Evolutionary conservation across 2,329 filamentous ascomycete genomes (phyloP).

Genomic region (Cladophialophora exuberans): DNA sequence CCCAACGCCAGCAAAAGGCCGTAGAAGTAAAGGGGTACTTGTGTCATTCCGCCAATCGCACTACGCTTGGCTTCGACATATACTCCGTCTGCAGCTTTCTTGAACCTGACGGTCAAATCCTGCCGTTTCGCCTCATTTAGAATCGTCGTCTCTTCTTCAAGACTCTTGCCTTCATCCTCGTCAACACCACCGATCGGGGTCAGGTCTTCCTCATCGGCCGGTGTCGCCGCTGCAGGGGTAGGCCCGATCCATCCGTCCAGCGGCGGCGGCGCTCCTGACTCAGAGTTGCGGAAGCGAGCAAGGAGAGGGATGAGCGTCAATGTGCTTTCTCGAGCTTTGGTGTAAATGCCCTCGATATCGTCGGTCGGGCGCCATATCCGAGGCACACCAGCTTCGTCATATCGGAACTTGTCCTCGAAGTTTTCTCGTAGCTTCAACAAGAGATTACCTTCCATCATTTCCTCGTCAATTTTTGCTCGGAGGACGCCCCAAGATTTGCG

Average conservation of each 20-base stretch:
- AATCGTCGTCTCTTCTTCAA: conserved; percentile 97
- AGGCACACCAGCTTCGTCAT: conserved; percentile 91
- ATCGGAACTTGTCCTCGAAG: conserved; percentile 99
- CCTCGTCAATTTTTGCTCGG: conserved; percentile 88
- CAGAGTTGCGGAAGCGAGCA: conserved; percentile 76
- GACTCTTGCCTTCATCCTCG: conserved; percentile 88
- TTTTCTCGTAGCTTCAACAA: conserved; percentile 94
- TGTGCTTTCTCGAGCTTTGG: conserved; percentile 87
- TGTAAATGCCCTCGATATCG: conserved; percentile 96
- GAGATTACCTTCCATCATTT: conserved; percentile 97
- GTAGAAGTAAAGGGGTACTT: conserved; percentile 95
- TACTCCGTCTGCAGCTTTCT: conserved; percentile 96
- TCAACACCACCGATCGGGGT: conserved; percentile 89
- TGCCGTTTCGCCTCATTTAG: conserved; percentile 86
- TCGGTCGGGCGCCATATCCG: conserved; percentile 96
- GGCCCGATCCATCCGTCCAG: conserved; percentile 81
- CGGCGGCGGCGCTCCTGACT: conserved; percentile 74
- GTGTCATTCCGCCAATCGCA: conserved; percentile 91
- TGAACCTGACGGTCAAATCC: conserved; percentile 91
- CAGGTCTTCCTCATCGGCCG: conserved; percentile 88
- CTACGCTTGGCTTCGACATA: conserved; percentile 98
- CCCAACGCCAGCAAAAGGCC: conserved; percentile 83
- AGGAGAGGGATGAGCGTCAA: conserved; percentile 87
- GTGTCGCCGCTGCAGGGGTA: conserved; percentile 72
- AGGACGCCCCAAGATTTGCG: conserved; percentile 94